Conservation (phyloP, 2,329 filamentous ascomycete species). For the Chlorencoelia australis region DNA sequence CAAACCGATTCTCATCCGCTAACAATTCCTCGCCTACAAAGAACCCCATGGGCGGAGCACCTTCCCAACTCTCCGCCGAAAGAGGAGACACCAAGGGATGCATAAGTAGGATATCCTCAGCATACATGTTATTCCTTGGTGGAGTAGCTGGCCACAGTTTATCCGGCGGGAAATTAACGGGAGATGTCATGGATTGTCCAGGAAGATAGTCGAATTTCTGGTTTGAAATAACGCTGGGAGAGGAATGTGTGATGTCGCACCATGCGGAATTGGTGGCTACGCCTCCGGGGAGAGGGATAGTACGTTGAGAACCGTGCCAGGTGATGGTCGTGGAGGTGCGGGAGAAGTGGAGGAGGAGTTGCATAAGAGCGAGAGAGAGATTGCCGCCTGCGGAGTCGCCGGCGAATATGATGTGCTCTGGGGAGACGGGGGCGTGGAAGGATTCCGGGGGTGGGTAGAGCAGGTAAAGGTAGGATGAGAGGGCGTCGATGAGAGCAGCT, state of each 20-base stretch:
- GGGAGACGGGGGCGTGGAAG: slow-evolving; percentile 53
- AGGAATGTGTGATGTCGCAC: slow-evolving; percentile 58
- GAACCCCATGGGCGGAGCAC: slow-evolving; percentile 56
- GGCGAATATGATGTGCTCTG: slow-evolving; percentile 57
- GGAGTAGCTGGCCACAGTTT: slow-evolving; percentile 46
- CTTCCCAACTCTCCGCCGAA: slow-evolving; percentile 47
- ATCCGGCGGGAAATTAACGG: slow-evolving; percentile 39
- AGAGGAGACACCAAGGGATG: slow-evolving; percentile 63
- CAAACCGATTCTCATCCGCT: slow-evolving; percentile 52
- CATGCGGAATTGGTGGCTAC: slow-evolving; percentile 56
- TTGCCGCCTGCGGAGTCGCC: slow-evolving; percentile 70
- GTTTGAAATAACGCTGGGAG: slow-evolving; percentile 43
- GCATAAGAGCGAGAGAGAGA: slow-evolving; percentile 54
- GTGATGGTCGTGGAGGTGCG: slow-evolving; percentile 51
- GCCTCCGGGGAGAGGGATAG: slow-evolving; percentile 57
- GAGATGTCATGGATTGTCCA: slow-evolving; percentile 33
- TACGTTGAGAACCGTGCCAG: slow-evolving; percentile 38
- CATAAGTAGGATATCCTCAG: slow-evolving; percentile 40
- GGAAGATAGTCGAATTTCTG: slow-evolving; percentile 53
- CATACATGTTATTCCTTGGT: slow-evolving; percentile 44
- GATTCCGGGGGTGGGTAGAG: slow-evolving; percentile 61
- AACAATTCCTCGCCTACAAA: slow-evolving; percentile 63
- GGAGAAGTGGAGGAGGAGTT: slow-evolving; percentile 55
- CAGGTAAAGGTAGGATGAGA: slow-evolving; percentile 56
- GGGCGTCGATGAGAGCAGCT: slow-evolving; percentile 59